A percentile compares a stretch with the other conserved stretches of the same genome.
phyloP scores from a whole-genome alignment of 108 stramenopile genomes.

The Skeletonema potamos region DNA sequence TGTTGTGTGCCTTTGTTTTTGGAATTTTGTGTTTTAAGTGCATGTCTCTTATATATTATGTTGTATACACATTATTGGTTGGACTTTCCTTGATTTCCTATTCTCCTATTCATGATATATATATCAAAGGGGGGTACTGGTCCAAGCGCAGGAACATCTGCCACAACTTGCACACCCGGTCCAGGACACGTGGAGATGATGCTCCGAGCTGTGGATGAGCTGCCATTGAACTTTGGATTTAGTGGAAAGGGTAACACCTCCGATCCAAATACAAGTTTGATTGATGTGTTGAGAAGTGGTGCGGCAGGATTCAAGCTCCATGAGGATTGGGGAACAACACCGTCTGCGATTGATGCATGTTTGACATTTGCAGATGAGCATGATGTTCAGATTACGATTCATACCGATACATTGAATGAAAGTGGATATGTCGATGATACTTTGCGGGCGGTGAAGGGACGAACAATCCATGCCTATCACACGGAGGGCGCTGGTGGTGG shows the following conservation, averaged over 20 bases:
- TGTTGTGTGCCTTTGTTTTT: neutral
- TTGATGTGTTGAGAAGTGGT: conserved; percentile 75
- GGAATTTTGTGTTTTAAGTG: neutral
- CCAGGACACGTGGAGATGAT: conserved; percentile 95
- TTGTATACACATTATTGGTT: too few relatives aligned
- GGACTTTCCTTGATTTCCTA: too few relatives aligned
- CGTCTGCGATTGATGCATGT: conserved; percentile 92
- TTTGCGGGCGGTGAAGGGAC: conserved; percentile 92
- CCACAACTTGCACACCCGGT: conserved; percentile 96
- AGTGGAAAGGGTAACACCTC: conserved; percentile 96
- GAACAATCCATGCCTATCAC: conserved; percentile 96
- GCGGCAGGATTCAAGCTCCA: conserved; percentile 97
- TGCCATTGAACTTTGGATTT: conserved; percentile 96
- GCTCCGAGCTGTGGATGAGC: conserved; percentile 90
- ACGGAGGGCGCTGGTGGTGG: conserved; percentile 91
- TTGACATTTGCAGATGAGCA: conserved; percentile 87
- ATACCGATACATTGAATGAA: conserved; percentile 98
- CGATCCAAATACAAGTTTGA: conserved; percentile 56
- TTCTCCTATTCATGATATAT: neutral
- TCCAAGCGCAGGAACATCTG: conserved; percentile 91
- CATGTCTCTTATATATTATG: neutral
- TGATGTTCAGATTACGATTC: conserved; percentile 96
- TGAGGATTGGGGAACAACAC: conserved; percentile 99
- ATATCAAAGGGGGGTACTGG: conserved; percentile 85
- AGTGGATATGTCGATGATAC: conserved; percentile 92